Evolutionary conservation across 768 basidiomycete species (phyloP).

Genomic region (Lepiota brunneoincarnata): DNA sequence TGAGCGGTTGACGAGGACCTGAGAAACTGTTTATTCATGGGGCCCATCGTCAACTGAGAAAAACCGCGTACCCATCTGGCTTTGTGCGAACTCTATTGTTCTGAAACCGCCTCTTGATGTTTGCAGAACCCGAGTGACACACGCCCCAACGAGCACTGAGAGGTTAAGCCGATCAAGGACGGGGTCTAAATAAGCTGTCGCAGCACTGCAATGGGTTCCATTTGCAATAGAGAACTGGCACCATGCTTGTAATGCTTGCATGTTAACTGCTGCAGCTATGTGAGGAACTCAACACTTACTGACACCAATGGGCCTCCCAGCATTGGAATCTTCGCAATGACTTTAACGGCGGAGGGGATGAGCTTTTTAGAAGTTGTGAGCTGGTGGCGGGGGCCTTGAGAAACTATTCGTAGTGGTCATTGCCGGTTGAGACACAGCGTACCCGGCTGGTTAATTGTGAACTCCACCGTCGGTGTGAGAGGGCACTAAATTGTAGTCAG

Average conservation of each 20-base stretch:
- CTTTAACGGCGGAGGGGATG: constrained; percentile 33
- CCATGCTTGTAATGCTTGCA: not conserved
- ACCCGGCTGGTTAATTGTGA: no score
- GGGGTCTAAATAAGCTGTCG: constrained; percentile 30
- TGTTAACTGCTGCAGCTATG: no score
- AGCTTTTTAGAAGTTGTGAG: no score
- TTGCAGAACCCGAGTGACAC: constrained; percentile 23
- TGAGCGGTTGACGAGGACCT: constrained; percentile 21
- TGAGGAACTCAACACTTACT: not conserved
- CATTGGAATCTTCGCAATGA: constrained; percentile 19
- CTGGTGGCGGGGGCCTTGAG: no score
- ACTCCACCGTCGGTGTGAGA: no score
- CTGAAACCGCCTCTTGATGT: constrained; percentile 1
- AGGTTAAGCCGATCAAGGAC: constrained; percentile 30
- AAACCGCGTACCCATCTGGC: not conserved
- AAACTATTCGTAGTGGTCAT: no score
- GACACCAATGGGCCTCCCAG: constrained; percentile 12
- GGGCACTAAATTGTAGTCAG: no score
- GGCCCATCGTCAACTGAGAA: not conserved
- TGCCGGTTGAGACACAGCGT: no score
- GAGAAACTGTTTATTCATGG: no score
- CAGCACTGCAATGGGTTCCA: constrained; percentile 24
- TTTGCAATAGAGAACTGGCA: constrained; percentile 6
- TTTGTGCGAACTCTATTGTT: not conserved
- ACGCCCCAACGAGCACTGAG: constrained; percentile 27